Base-by-base conservation (phyloP, 306 rosid genomes). In the Cucurbita pepo region DNA sequence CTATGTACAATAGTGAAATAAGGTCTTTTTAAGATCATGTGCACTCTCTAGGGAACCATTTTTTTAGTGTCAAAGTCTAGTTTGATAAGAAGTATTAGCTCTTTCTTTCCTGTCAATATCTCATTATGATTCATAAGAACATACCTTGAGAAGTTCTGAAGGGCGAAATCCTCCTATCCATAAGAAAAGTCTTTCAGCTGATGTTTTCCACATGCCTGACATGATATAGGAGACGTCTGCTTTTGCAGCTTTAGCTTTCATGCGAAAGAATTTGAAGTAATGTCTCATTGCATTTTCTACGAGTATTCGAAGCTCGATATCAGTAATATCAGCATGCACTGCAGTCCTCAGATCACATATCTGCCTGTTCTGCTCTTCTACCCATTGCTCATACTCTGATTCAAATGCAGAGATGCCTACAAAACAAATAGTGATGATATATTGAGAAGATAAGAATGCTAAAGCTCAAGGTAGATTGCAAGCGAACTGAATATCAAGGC, bases 81-180 rank as follows among this genome's bases (percentile, higher is more conserved):
- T 50, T 15, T 69, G 16, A 69, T 8, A 21, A 57, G 22, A 52
- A 48, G 58, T n/a, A 69, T 48, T 4, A 6, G 7, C 45, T 69
- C 41, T 69, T 47, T 8, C 30, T 30, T 69, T 18, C 5, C 43
- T 65, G 38, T 65, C 16, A 63, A 40, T 36, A 10, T 41, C 19
- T 18, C 19, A 43, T 37, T 19, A 5, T 64, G 71, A 18, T 11
- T 41, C 10, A 7, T 56, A 34, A 60, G 40, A 76, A 15, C 61
- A 38, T 72, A 94, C 98, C 97, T 89, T 88, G 21, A 94, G 90
- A 72, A 89, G 83, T 74, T 87, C 98, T 22, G 98, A 94, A 56
- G 98, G 98, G 38, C 96, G 97, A 80, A 86, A 87, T 76, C 97
- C 98, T 83, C 98, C 98, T 7, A 90, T 91, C 98, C 98, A 94